phyloP scores from a whole-genome alignment of 345 rosid genomes.

The Zanthoxylum bungeanum region DNA sequence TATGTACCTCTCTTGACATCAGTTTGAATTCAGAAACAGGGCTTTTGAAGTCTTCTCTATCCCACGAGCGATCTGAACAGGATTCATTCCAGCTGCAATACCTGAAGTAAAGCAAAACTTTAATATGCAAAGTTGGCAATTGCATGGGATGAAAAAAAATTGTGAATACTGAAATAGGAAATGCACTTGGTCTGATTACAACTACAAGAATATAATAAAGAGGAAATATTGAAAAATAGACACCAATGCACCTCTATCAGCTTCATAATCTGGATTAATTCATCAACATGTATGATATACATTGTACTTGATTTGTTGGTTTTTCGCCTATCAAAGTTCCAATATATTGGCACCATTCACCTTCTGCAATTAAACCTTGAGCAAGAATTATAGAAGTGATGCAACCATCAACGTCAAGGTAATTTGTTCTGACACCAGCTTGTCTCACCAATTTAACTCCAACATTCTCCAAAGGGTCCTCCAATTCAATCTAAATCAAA shows the following conservation, averaged over 20 bases:
- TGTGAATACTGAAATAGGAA: neutral
- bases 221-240: neutral
- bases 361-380: constrained; percentile 84
- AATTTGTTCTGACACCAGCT: constrained; percentile 95
- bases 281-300: neutral
- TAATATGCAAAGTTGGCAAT: neutral
- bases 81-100: too few species aligned
- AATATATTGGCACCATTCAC: constrained; percentile 19
- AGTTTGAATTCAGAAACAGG: too few species aligned
- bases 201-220: neutral
- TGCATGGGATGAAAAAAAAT: neutral
- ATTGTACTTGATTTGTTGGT: neutral
- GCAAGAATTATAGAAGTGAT: constrained; percentile 90
- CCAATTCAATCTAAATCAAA: constrained; percentile 71
- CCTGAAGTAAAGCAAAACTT: constrained; percentile 15
- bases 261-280: neutral
- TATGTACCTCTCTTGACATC: too few species aligned
- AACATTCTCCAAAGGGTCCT: constrained; percentile 89
- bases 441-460: constrained; percentile 97
- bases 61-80: too few species aligned
- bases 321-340: neutral
- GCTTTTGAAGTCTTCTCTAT: too few species aligned
- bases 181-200: neutral
- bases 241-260: neutral
- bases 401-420: constrained; percentile 94